These are phyloP conservation scores for Backusella macrospora DNA, from an alignment of 192 early-diverging fungal species.

Conservation along the genomic window DNA sequence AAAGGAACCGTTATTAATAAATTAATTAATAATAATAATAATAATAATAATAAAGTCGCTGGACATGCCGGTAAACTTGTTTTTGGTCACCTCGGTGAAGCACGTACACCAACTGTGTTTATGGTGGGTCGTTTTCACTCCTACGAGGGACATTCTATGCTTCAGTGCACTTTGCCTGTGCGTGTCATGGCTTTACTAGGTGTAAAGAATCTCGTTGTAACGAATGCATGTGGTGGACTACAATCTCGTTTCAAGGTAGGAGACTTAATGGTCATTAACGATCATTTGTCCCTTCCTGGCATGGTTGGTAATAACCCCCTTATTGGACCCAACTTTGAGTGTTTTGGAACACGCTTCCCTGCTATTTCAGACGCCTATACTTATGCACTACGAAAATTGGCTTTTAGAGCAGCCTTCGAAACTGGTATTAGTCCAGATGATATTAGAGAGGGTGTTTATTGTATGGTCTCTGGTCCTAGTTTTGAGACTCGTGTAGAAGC, in stretches of 20 bases:
- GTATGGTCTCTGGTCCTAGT: constrained; percentile 87
- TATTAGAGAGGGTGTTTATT: constrained; percentile 82
- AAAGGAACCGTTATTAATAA: not conserved
- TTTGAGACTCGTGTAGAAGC: constrained; percentile 90
- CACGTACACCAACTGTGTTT: constrained; percentile 65
- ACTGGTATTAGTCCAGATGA: constrained; percentile 46
- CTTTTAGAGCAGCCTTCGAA: constrained; percentile 62
- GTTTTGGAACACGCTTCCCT: constrained; percentile 87
- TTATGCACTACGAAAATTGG: constrained; percentile 71
- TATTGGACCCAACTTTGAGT: constrained; percentile 80
- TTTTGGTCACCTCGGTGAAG: constrained; percentile 79
- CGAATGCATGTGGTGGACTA: constrained; percentile 86
- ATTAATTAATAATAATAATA: not conserved
- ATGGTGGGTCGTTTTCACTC: constrained; percentile 91
- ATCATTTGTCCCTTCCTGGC: constrained; percentile 79
- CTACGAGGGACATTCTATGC: constrained; percentile 86
- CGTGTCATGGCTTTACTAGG: constrained; percentile 86
- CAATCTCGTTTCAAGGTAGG: constrained; percentile 79
- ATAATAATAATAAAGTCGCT: constrained; percentile 42
- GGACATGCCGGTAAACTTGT: constrained; percentile 83
- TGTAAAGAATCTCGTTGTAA: constrained; percentile 76
- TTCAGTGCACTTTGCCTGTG: constrained; percentile 82
- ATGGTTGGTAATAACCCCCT: constrained; percentile 79
- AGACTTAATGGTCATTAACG: constrained; percentile 79
- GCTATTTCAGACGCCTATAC: constrained; percentile 86